Base-by-base conservation (phyloP, 805 yeast genomes). In the Wickerhamiella hasegawae region DNA sequence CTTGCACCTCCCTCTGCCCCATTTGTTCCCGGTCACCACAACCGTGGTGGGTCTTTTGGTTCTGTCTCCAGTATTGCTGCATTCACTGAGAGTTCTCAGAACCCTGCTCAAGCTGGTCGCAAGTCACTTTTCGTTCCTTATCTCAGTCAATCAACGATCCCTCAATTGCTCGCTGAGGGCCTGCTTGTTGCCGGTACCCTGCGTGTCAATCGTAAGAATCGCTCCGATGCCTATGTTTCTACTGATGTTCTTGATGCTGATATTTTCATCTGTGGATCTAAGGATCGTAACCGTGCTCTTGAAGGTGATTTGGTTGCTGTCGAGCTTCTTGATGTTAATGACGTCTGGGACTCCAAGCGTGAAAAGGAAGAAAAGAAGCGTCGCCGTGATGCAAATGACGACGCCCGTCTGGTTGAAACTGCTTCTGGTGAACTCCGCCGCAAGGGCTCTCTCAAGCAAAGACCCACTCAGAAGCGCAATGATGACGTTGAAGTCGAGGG, bases 401-500 rank as follows among this genome's bases (percentile, higher is more conserved):
- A 55, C 28, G 31, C 36, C 37, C 47, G 31, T 32, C 45, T 30
- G 15, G 42, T 31, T 43, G 48, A 18, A 45, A 53, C 19, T 18
- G 36, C 42, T 15, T 17, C 32, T 3, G 52, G 51, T 10, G 58
- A 62, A 11, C 54, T 73, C 19, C 73, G 72, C 41, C 75, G 98
- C 62, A 73, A 78, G 50, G 95, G 95, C 14, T 83, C 95, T 1
- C 66, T 90, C 45, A 82, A 83, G 46, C 95, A 85, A 57, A 72
- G 98, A 49, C 96, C 98, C 23, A 80, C 94, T 12, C 92, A 85
- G 67, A 90, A 90, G 68, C 90, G 90, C 59, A 85, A 84, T 51
- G 98, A 90, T 54, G 98, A 90, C 52, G 94, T 90, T 18, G 98
- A 90, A 59, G 98, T 90, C 28, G 98, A 90, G 58, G 98, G 98